Evolutionary conservation across 306 rosid genomes (phyloP), one percentile per base, ranked within the genome.

Genomic region (Lathyrus tuberosus): DNA sequence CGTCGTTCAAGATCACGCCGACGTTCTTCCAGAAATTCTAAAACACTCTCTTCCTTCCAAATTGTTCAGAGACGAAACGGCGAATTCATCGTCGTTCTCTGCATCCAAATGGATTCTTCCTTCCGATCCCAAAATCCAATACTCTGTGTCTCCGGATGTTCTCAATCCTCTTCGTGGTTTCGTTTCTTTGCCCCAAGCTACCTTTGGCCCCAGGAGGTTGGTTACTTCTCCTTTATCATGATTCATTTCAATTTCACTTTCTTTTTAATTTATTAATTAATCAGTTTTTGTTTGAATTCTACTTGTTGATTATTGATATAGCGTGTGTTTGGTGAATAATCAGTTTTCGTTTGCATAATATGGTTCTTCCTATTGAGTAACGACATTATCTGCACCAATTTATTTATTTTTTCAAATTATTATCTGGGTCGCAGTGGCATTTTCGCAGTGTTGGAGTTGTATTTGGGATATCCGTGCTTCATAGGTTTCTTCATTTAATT

Each of bases 121-220:
- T 22, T 81, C 88, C 4, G 80, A 86, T 20, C 75, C 81, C 37
- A 78, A 71, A 59, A 14, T 33, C 14, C 77, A 28, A 18, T 73
- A 72, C 61, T 70, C 65, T 20, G 57, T 84, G 1, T 82, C 89
- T 37, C 44, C 86, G 0, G 89, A 94, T 10, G 86, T 84, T 66
- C 74, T 88, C n/a, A 88, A 90, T 70, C 98, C 96, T 68, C 86
- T 90, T 0, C 76, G 92, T 66, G 91, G 81, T 78, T 90, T 80
- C 64, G 6, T 93, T 38, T 80, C 94, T 42, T 67, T 93, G 11
- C 98, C 98, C 24, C 98, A 83, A 79, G 97, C 88, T 84, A 82
- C 96, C 7, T 85, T 94, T 67, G 97, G 96, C 80, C 89, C 97
- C 65, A 90, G 73, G 91, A 94, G 98, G 98, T 94, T 49, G 0